Evolutionary conservation across 192 early-diverging fungal species (phyloP), one percentile per base, ranked within the genome.

Genomic region (Cetraspora pellucida): DNA sequence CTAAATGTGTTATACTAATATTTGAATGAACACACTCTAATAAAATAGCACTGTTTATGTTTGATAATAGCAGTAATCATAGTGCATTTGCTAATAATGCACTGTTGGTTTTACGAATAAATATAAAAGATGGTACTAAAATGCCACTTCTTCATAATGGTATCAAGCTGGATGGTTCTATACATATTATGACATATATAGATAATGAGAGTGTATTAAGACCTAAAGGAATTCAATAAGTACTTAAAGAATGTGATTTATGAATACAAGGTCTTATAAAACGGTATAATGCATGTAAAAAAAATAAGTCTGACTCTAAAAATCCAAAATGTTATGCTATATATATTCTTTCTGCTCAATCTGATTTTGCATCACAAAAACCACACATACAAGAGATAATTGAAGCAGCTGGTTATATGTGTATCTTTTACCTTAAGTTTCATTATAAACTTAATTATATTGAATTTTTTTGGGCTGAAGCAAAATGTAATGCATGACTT

Each of bases 161-260:
- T 57, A 25, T 6, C 5, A 65, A 30, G 63, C 63, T 28, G 25
- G 17, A 65, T 65, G 30, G 30, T 10, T 65, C 63, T 65, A 52
- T 31, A 46, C 71, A 78, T 49, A 69, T 44, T 61, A 74, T 80
- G 72, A n/a, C n/a, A n/a, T n/a, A n/a, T n/a, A n/a, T n/a, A n/a
- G n/a, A n/a, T n/a, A n/a, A n/a, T n/a, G n/a, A 60, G 46, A 50
- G 52, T 1, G 61, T 64, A 76, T 66, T 63, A 54, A 67, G 76
- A 63, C 54, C 65, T 44, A 80, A 80, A 44, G 74, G 79, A 74
- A 80, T 76, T 47, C 52, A 76, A 45, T 31, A 52, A 31, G 67
- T 80, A 50, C 79, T 76, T 50, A 47, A 31, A 55, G 79, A 80
- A 30, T 46, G 57, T 59, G 60, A 74, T 60, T 68, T 80, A 50